Evolutionary conservation across 495 filamentous ascomycete genomes (phyloP).

Genomic region (Aspergillus cavernicola): DNA sequence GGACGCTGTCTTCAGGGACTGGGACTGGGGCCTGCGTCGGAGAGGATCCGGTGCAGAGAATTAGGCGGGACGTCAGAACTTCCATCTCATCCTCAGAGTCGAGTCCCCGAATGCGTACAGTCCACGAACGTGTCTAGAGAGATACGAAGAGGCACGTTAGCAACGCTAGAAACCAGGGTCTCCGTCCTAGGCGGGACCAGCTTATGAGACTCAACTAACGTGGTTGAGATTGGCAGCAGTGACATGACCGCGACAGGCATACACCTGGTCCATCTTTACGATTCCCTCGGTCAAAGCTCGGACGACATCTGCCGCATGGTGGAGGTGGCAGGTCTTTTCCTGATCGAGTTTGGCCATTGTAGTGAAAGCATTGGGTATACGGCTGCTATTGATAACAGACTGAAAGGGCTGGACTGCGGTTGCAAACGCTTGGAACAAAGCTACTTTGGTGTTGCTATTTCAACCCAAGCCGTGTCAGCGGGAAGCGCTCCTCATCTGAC

Average conservation of each 20-base stretch:
- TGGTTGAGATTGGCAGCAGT: conserved; percentile 36
- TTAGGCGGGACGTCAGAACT: conserved; percentile 39
- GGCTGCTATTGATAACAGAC: conserved; percentile 42
- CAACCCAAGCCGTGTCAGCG: conserved; percentile 3
- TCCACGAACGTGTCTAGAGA: conserved; percentile 38
- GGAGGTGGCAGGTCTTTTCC: conserved; percentile 50
- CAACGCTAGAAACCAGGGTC: conserved; percentile 2
- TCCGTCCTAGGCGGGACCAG: background rate
- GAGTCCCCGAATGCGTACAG: conserved; percentile 33
- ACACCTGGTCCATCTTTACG: conserved; percentile 41
- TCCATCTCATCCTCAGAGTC: conserved; percentile 30
- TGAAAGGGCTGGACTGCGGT: conserved; percentile 46
- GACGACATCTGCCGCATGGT: conserved; percentile 52
- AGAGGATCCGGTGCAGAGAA: conserved; percentile 56
- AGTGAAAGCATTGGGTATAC: conserved; percentile 48
- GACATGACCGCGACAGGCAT: conserved; percentile 38
- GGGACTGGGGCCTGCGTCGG: conserved; percentile 45
- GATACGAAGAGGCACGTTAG: conserved; percentile 2
- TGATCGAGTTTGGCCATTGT: conserved; percentile 50
- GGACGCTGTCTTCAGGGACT: conserved; percentile 25
- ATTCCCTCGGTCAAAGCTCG: conserved; percentile 48
- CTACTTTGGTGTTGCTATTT: conserved; percentile 48
- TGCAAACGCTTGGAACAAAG: conserved; percentile 49
- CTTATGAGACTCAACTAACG: conserved; percentile 17
- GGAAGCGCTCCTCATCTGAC: conserved; percentile 12